Percentiles rank a stretch among this genome's conserved stretches.
These are phyloP conservation scores for Rhodocollybia butyracea DNA, from an alignment of 768 basidiomycete genomes.

Conservation along the genomic window DNA sequence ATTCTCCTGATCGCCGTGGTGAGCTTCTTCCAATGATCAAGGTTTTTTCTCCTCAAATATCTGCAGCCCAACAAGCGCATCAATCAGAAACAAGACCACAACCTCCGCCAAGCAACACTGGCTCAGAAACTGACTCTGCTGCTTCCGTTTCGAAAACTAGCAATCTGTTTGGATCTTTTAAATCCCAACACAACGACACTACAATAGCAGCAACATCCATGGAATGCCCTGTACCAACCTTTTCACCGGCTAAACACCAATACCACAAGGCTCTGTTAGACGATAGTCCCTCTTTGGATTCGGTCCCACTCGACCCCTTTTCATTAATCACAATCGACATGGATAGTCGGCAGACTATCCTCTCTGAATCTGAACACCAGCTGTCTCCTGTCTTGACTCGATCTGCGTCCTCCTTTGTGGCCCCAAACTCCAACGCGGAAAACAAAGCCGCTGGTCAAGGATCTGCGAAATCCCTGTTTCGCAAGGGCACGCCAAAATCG, in stretches of 20 bases:
- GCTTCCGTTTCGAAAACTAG: too few relatives aligned
- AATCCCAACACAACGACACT: too few relatives aligned
- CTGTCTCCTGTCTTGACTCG: background rate
- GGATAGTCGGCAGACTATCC: background rate
- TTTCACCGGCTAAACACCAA: background rate
- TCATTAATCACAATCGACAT: background rate
- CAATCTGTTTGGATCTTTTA: too few relatives aligned
- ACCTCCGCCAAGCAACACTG: too few relatives aligned
- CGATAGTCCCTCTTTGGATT: background rate
- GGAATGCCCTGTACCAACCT: background rate
- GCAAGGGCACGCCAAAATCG: background rate
- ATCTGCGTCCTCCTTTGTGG: background rate
- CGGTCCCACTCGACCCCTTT: background rate
- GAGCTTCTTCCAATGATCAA: background rate
- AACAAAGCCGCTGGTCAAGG: background rate
- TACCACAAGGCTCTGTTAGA: background rate
- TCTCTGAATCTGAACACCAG: background rate
- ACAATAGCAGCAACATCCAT: background rate
- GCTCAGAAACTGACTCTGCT: too few relatives aligned
- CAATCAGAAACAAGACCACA: too few relatives aligned
- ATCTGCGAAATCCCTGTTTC: background rate
- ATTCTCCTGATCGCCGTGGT: background rate
- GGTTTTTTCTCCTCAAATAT: too few relatives aligned
- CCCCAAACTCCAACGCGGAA: background rate
- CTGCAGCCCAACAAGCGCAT: too few relatives aligned